phyloP scores from a whole-genome alignment of 2,329 filamentous ascomycete species.

The Penicillium oxalicum region DNA sequence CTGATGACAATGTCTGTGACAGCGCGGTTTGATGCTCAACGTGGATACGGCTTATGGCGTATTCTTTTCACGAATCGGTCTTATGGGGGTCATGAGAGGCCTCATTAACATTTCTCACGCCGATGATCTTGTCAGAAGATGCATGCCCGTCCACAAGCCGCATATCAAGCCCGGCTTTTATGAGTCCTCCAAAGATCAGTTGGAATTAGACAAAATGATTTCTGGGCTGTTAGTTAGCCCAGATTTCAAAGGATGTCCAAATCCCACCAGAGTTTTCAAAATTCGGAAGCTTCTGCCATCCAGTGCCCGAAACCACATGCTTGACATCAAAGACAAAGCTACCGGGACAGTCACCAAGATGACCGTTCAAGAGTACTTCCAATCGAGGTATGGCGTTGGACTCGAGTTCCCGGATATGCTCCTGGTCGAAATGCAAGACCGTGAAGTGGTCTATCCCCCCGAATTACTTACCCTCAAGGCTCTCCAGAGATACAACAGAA shows the following conservation, averaged over 20 bases:
- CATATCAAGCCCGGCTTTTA: background rate
- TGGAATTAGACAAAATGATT: constrained; percentile 17
- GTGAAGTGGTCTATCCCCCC: constrained; percentile 48
- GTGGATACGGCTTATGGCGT: constrained; percentile 87
- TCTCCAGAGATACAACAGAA: constrained; percentile 54
- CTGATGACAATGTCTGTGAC: constrained; percentile 22
- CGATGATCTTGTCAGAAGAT: constrained; percentile 21
- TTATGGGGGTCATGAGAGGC: constrained; percentile 32
- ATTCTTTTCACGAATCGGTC: constrained; percentile 62
- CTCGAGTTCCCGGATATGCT: constrained; percentile 47
- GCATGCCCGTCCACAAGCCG: background rate
- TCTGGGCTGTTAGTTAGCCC: constrained; percentile 36
- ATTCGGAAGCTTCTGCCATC: constrained; percentile 46
- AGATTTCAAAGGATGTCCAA: constrained; percentile 31
- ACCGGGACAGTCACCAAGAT: constrained; percentile 43
- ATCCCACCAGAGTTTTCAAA: constrained; percentile 40
- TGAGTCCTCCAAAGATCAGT: background rate
- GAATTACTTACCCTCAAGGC: constrained; percentile 49
- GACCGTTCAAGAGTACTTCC: constrained; percentile 56
- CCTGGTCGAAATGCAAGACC: constrained; percentile 52
- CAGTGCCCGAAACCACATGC: constrained; percentile 40
- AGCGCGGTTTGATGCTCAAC: constrained; percentile 69
- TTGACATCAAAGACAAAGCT: constrained; percentile 37
- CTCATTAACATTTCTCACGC: constrained; percentile 29
- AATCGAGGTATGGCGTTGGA: constrained; percentile 45